Percentiles rank a stretch among this genome's conserved stretches.
These are phyloP conservation scores for Talaromyces ruber DNA, from an alignment of 495 filamentous ascomycete species.

Conservation along the genomic window DNA sequence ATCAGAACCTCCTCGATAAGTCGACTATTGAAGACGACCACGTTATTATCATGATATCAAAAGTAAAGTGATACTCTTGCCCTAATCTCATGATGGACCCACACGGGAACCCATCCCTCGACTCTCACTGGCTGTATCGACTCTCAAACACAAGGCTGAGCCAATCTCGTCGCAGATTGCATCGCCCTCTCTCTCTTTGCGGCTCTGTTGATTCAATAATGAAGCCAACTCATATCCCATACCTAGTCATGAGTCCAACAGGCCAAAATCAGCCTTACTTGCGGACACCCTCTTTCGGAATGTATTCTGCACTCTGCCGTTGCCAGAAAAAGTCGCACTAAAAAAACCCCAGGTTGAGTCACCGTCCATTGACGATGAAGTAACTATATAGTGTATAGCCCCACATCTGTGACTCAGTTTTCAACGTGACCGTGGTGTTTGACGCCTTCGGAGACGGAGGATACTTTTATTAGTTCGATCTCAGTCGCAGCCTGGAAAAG, in stretches of 20 bases:
- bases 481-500: neutral
- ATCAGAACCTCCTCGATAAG: neutral
- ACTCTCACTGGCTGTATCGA: neutral
- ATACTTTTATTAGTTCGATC: neutral
- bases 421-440: neutral
- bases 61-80: neutral
- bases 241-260: neutral
- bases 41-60: neutral
- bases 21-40: neutral
- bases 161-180: neutral
- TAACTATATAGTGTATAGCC: neutral
- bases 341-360: neutral
- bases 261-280: neutral
- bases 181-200: neutral
- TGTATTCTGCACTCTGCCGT: neutral
- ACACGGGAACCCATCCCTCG: neutral
- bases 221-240: neutral
- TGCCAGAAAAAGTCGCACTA: neutral
- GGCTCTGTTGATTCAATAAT: neutral
- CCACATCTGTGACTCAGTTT: neutral
- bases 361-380: neutral
- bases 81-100: neutral
- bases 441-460: neutral
- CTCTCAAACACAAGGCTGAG: neutral
- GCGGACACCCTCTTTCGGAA: neutral